Evolutionary conservation across 2,329 filamentous ascomycete species (phyloP).

Genomic region (Nemania diffusa): DNA sequence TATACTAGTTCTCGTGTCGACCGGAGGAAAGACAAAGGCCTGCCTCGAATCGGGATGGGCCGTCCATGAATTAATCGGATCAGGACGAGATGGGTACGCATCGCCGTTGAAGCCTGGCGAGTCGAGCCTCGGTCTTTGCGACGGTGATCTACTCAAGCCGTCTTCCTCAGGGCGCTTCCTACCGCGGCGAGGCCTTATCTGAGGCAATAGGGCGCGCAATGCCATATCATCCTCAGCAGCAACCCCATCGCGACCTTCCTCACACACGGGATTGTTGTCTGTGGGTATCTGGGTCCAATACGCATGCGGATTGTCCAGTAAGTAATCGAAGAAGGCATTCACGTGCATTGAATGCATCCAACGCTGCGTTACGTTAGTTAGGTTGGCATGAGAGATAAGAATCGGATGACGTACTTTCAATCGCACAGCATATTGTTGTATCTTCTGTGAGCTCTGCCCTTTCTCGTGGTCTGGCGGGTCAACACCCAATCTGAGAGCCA

Average conservation of each 20-base stretch:
- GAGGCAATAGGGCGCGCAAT: constrained; percentile 82
- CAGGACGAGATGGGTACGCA: constrained; percentile 58
- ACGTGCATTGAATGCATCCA: constrained; percentile 99
- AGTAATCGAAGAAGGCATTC: constrained; percentile 93
- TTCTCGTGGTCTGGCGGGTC: constrained; percentile 84
- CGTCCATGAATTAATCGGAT: constrained; percentile 63
- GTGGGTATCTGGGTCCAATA: constrained; percentile 84
- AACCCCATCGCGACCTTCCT: constrained; percentile 81
- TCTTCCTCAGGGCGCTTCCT: constrained; percentile 73
- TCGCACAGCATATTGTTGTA: constrained; percentile 92
- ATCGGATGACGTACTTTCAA: constrained; percentile 72
- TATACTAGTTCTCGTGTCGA: constrained; percentile 53
- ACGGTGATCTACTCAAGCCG: constrained; percentile 59
- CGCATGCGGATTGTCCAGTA: constrained; percentile 78
- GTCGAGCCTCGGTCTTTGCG: constrained; percentile 72
- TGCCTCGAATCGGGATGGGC: constrained; percentile 57
- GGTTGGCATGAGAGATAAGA: constrained; percentile 49
- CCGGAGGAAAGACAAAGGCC: constrained; percentile 52
- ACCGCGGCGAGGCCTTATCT: constrained; percentile 72
- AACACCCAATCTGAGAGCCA: constrained; percentile 88
- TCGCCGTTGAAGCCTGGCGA: constrained; percentile 52
- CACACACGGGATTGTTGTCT: constrained; percentile 69
- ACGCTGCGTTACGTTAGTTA: constrained; percentile 60
- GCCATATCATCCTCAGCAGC: constrained; percentile 89
- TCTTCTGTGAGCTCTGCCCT: constrained; percentile 90